Evolutionary conservation across 1,139 yeast species (phyloP).

Genomic region (Suhomyces maxii): DNA sequence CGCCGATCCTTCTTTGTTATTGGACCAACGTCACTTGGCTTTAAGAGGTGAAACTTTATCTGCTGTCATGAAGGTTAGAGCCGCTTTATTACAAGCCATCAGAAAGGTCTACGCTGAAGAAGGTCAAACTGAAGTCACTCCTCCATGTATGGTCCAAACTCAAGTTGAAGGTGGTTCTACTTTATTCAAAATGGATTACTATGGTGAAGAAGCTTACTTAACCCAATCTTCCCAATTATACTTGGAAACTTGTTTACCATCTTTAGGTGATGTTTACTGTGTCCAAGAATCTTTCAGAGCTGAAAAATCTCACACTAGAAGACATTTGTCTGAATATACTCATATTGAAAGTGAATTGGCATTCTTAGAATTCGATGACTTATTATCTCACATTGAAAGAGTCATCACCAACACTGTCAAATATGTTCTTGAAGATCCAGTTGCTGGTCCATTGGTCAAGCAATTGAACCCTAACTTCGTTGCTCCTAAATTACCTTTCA

Average conservation of each 20-base stretch:
- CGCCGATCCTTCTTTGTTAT: conserved; percentile 87
- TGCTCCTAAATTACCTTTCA: conserved; percentile 83
- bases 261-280: conserved; percentile 96
- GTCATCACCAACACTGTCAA: conserved; percentile 69
- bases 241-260: conserved; percentile 93
- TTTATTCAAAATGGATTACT: conserved; percentile 87
- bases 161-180: conserved; percentile 99
- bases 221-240: conserved; percentile 98
- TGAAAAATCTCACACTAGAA: conserved; percentile 97
- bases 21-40: conserved; percentile 93
- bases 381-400: conserved; percentile 81
- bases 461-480: conserved; percentile 90
- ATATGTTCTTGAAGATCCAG: conserved; percentile 82
- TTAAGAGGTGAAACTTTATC: conserved; percentile 94
- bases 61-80: conserved; percentile 95
- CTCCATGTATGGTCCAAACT: conserved; percentile 99
- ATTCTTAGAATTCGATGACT: conserved; percentile 81
- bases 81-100: conserved; percentile 68
- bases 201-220: conserved; percentile 94
- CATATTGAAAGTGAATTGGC: conserved; percentile 95
- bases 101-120: conserved; percentile 79
- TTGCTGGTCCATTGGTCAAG: conserved; percentile 84
- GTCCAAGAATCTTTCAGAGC: conserved; percentile 99
- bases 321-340: conserved; percentile 96
- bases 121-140: conserved; percentile 85